Conservation (phyloP, 805 yeast genomes). For the Candida taoyuanica region DNA sequence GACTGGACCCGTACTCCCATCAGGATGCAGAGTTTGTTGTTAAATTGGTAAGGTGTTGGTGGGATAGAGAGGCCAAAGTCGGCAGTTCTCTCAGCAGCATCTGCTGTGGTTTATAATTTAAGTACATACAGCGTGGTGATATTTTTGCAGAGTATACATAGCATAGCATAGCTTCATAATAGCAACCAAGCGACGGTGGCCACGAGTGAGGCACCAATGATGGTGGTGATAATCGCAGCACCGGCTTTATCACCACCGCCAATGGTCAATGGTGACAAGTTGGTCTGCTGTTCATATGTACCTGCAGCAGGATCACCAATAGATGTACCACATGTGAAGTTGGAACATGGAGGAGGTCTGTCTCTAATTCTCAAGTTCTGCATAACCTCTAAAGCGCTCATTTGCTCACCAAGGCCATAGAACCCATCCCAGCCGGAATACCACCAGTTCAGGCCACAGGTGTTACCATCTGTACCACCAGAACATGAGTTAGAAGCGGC, state of each 20-base stretch:
- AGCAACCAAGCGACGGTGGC: constrained; percentile 39
- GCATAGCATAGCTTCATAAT: constrained; percentile 13
- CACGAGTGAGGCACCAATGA: constrained; percentile 39
- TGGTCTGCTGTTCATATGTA: constrained; percentile 33
- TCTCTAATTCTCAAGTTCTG: constrained; percentile 33
- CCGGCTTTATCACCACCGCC: constrained; percentile 51
- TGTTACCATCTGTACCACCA: constrained; percentile 77
- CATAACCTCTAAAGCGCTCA: constrained; percentile 64
- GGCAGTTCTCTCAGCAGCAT: constrained; percentile 32
- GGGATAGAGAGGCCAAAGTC: constrained; percentile 39
- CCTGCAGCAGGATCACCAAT: constrained; percentile 64
- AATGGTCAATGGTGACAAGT: constrained; percentile 35
- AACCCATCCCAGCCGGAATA: constrained; percentile 53
- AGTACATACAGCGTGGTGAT: too few relatives aligned
- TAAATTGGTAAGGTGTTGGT: constrained; percentile 42
- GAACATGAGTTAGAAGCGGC: constrained; percentile 78
- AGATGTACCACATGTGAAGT: constrained; percentile 61
- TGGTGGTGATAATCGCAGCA: constrained; percentile 59
- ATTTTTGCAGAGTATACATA: too few relatives aligned
- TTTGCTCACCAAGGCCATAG: constrained; percentile 84
- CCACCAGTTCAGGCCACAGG: constrained; percentile 79
- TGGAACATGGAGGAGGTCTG: constrained; percentile 53
- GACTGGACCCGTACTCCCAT: constrained; percentile 48
- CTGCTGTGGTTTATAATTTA: constrained; percentile 26
- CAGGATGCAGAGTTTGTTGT: constrained; percentile 42